These are phyloP conservation scores for Talaromyces rugulosus DNA, from an alignment of 2,329 filamentous ascomycete genomes.

Conservation along the genomic window DNA sequence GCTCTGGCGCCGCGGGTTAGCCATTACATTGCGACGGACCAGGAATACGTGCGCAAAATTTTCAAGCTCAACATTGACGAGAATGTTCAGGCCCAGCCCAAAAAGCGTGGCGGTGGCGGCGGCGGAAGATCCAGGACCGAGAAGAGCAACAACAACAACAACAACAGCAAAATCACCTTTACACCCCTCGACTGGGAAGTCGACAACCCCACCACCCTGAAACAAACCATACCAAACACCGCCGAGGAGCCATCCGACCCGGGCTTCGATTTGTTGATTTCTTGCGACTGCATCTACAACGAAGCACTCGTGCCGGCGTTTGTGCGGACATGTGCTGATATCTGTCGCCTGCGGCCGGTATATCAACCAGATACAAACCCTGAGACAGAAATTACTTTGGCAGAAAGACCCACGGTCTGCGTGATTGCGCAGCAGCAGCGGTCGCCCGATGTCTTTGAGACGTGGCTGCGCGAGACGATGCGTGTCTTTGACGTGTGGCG, in stretches of 20 bases:
- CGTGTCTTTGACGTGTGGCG: conserved; percentile 70
- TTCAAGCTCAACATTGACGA: conserved; percentile 69
- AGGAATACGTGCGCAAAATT: conserved; percentile 74
- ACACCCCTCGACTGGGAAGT: conserved; percentile 77
- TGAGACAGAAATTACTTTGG: neutral
- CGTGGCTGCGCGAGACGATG: conserved; percentile 69
- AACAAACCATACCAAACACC: conserved; percentile 28
- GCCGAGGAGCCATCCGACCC: neutral
- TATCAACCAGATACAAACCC: conserved; percentile 14
- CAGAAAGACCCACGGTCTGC: conserved; percentile 59
- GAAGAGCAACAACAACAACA: conserved; percentile 8
- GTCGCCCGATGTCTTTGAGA: conserved; percentile 76
- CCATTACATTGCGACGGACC: conserved; percentile 78
- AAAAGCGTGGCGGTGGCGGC: neutral
- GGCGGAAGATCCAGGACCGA: neutral
- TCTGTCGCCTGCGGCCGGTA: conserved; percentile 57
- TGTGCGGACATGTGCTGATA: conserved; percentile 73
- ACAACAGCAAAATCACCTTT: conserved; percentile 48
- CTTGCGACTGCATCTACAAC: conserved; percentile 95
- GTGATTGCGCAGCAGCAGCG: conserved; percentile 86
- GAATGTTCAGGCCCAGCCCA: conserved; percentile 20
- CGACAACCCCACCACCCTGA: conserved; percentile 36
- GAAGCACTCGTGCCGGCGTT: conserved; percentile 77
- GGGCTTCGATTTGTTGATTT: conserved; percentile 69
- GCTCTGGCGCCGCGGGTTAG: conserved; percentile 58